Base-by-base conservation (phyloP, 208 protist genomes). In the Phytomonas sp. region DNA sequence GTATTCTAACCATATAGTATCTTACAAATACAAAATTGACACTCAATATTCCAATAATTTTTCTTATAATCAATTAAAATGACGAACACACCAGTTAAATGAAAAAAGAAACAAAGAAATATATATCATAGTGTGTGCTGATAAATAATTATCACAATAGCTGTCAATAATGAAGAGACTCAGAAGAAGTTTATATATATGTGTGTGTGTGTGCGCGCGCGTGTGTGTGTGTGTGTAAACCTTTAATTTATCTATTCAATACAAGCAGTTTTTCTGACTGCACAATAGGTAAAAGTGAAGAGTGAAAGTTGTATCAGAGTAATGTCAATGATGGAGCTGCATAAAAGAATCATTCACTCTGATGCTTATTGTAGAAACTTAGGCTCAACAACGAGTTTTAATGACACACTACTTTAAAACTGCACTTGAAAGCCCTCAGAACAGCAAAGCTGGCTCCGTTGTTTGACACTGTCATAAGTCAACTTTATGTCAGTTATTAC, bases 101-200 rank as follows among this genome's bases (percentile, higher is more conserved):
- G 7, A 33, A 45, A 29, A 72, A 3, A 33, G 67, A 52, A 2
- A 68, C 19, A 37, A n/a, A 79, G 71, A 69, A 60, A 70, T 32
- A 74, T 63, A 74, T 61, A 42, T 61, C 3, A 23, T 42, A 64
- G 10, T 64, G 3, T 42, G 36, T 42, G 60, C 36, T 64, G 19
- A 19, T 42, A 40, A 42, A 64, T n/a, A 64, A 16, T 16, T 64
- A 64, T 23, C 12, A 16, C 60, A 64, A 64, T 64, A 64, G 31
- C 1, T 64, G 60, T 64, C 60, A 23, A 64, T 42, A 12, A 16
- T 64, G 19, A 64, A 64, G 11, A 42, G 14, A 64, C 60, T 19
- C 37, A 33, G 67, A 59, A 45, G 34, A 68, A 63, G 30, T 29
- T 60, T 72, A 66, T 70, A 69, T 52, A 61, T 42, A 67, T 16